These are phyloP conservation scores for Fusarium sp. DNA, from an alignment of 2,329 filamentous ascomycete species.

Conservation along the genomic window DNA sequence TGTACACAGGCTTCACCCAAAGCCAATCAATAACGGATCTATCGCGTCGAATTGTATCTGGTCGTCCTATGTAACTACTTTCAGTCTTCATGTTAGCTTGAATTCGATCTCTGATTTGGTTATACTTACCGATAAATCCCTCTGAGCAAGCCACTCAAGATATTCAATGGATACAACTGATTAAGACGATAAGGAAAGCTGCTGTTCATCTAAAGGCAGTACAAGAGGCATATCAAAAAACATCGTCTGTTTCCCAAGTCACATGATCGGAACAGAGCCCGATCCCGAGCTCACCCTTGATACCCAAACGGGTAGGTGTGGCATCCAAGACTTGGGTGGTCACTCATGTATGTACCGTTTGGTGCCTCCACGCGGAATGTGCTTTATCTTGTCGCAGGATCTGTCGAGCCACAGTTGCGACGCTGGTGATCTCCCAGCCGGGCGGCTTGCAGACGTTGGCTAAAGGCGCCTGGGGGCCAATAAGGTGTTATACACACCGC, in stretches of 20 bases:
- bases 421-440: slow-evolving; percentile 73
- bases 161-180: not conserved
- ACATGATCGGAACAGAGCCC: slow-evolving; percentile 27
- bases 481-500: slow-evolving; percentile 71
- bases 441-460: slow-evolving; percentile 64
- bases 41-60: too few species aligned
- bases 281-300: slow-evolving; percentile 7
- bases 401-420: slow-evolving; percentile 68
- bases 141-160: not conserved
- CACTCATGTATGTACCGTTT: too few species aligned
- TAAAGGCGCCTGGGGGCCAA: slow-evolving; percentile 71
- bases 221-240: not conserved
- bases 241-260: not conserved
- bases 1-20: not conserved
- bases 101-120: not conserved
- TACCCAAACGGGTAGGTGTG: slow-evolving; percentile 19
- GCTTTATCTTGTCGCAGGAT: slow-evolving; percentile 4
- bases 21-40: too few species aligned
- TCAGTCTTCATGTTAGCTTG: not conserved
- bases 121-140: not conserved
- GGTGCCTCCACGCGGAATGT: not conserved
- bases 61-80: not conserved
- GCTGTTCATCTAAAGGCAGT: too few species aligned
- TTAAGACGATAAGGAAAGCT: not conserved
- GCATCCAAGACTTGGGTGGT: not conserved